Conservation (phyloP, 2,329 filamentous ascomycete species). For the Aspergillus pseudoterreus region DNA sequence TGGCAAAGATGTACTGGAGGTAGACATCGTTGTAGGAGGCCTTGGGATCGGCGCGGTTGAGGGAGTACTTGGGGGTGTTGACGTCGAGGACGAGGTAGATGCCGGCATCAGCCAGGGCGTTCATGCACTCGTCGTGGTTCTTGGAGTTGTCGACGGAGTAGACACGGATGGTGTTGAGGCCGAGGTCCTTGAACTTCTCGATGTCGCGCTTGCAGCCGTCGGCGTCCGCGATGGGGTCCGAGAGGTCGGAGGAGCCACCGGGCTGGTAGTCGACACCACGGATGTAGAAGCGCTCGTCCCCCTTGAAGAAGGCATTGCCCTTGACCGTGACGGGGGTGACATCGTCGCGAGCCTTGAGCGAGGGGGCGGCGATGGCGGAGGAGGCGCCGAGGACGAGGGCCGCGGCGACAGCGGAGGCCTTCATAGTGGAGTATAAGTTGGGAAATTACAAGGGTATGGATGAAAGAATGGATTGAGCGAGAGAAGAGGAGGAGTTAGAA, state of each 20-base stretch:
- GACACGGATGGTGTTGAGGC: constrained; percentile 86
- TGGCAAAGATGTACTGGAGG: constrained; percentile 81
- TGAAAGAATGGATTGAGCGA: not conserved
- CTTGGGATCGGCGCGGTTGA: constrained; percentile 72
- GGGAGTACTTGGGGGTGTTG: constrained; percentile 85
- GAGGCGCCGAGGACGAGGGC: constrained; percentile 46
- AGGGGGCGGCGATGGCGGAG: constrained; percentile 44
- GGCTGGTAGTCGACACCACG: constrained; percentile 62
- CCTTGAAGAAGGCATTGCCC: constrained; percentile 65
- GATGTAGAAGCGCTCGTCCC: constrained; percentile 54
- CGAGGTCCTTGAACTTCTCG: constrained; percentile 74
- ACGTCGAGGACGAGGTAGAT: constrained; percentile 92
- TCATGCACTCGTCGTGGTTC: constrained; percentile 83
- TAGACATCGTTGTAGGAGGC: constrained; percentile 83
- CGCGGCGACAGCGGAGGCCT: constrained; percentile 47
- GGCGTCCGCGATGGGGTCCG: constrained; percentile 72
- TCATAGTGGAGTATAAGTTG: constrained; percentile 44
- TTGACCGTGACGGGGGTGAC: constrained; percentile 58
- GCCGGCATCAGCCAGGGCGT: constrained; percentile 70
- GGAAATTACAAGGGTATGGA: constrained; percentile 1
- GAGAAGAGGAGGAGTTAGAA: not conserved
- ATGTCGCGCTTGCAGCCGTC: constrained; percentile 74
- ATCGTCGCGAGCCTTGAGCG: constrained; percentile 39
- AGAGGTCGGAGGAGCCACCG: constrained; percentile 58
- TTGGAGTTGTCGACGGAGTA: constrained; percentile 87